Evolutionary conservation across 345 rosid species (phyloP).

Genomic region (Brassica nigra): DNA sequence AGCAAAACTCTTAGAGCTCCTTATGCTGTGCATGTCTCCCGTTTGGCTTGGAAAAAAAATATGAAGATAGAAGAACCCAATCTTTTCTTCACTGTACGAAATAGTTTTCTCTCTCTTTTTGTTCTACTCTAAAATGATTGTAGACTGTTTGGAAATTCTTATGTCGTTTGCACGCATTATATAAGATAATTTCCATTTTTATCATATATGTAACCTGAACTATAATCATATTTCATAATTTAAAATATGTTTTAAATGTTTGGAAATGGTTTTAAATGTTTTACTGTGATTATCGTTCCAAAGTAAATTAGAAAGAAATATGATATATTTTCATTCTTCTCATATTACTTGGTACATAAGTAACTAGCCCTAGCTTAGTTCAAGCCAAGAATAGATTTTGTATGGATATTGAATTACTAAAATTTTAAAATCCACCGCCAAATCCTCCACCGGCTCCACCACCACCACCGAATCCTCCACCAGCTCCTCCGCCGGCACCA

Average conservation of each 20-base stretch:
- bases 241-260: background rate
- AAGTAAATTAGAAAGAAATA: background rate
- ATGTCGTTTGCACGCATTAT: slow-evolving; percentile 30
- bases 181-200: slow-evolving; percentile 28
- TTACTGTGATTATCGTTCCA: background rate
- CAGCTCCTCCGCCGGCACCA: background rate
- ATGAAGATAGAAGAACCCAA: slow-evolving; percentile 13
- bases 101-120: slow-evolving; percentile 13
- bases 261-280: background rate
- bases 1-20: slow-evolving; percentile 26
- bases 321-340: slow-evolving; percentile 14
- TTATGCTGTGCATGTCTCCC: slow-evolving; percentile 14
- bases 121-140: background rate
- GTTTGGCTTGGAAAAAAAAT: slow-evolving; percentile 21
- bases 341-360: slow-evolving; percentile 29
- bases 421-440: slow-evolving; percentile 30
- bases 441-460: background rate
- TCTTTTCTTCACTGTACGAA: slow-evolving; percentile 23
- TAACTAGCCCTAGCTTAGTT: slow-evolving; percentile 28
- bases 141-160: slow-evolving; percentile 4
- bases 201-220: slow-evolving; percentile 18
- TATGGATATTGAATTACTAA: slow-evolving; percentile 9
- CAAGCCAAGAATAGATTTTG: slow-evolving; percentile 22
- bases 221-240: slow-evolving; percentile 2
- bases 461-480: too few species aligned